Percentiles rank a stretch among this genome's conserved stretches.
Evolutionary conservation across 345 rosid species (phyloP).

Genomic region (Syzygium oleosum): DNA sequence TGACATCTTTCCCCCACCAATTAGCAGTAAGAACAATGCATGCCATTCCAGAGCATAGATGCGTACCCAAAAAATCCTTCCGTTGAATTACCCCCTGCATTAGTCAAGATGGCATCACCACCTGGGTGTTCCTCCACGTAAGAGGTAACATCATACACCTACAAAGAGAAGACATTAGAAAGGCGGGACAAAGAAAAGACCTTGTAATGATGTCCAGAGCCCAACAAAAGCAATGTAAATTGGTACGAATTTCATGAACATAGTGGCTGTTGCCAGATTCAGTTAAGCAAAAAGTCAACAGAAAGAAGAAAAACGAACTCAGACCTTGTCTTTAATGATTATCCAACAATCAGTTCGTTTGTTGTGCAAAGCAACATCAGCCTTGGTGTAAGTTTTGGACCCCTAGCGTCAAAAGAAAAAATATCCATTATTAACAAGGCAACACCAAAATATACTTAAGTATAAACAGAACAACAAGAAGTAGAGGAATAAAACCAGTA

Average conservation of each 20-base stretch:
- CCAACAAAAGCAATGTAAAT: neutral
- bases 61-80: slow-evolving; percentile 83
- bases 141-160: slow-evolving; percentile 82
- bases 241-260: neutral
- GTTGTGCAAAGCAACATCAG: slow-evolving; percentile 55
- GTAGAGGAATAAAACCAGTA: neutral
- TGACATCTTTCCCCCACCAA: neutral
- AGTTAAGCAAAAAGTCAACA: neutral
- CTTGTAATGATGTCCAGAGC: neutral
- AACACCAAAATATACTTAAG: neutral
- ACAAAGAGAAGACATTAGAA: neutral
- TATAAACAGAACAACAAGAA: neutral
- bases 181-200: neutral
- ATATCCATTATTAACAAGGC: neutral
- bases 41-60: neutral
- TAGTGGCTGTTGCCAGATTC: neutral
- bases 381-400: slow-evolving; percentile 35
- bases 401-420: neutral
- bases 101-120: slow-evolving; percentile 80
- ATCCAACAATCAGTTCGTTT: slow-evolving; percentile 90
- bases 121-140: slow-evolving; percentile 98
- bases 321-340: slow-evolving; percentile 71
- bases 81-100: slow-evolving; percentile 94
- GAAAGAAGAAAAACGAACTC: neutral
- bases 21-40: neutral